Base-by-base conservation (phyloP, 495 filamentous ascomycete genomes). In the Jackrogersella multiformis region DNA sequence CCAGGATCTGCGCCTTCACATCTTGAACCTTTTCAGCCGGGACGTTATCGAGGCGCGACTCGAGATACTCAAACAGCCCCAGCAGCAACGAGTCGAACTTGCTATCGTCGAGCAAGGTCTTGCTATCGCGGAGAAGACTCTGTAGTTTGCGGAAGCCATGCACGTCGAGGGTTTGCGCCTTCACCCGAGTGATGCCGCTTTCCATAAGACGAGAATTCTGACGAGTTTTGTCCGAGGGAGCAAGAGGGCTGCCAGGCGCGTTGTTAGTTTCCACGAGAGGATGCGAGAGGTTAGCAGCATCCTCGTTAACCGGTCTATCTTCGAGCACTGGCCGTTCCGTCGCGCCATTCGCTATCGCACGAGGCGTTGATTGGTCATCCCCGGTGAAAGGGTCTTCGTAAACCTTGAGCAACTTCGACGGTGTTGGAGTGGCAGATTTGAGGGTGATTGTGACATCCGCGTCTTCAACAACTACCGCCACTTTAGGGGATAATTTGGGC, bases 91-190 rank as follows among this genome's bases (percentile, higher is more conserved):
- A 83, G 63, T 90, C 86, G 68, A 94, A 96, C 66, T 85, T 87
- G 49, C 84, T 80, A 42, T 88, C 85, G n/a, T 73, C 73, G 35
- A 87, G 80, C 6, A 76, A 72, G 10, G 82, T 69, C 61, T 86
- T 86, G 61, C 88, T 88, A 64, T 88, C 88, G 54, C 90, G 87
- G 66, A 94, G 89, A 60, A 97, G 84, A 23, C 87, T 84, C 74
- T 96, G 94, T 8, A 97, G 77, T 62, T 95, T 93, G 49, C 94
- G 88, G 78, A 97, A 96, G 53, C 91, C 92, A 66, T 93, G 90
- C 4, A 92, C 90, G 70, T 97, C 93, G 34, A 97, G 85, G 5
- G 85, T 86, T 63, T 86, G 83, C 8, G 86, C 84, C 32, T 85
- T 86, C 53, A 97, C 87, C 28, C 90, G 89, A 18, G 84, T 80